These are phyloP conservation scores for Vitis rotundifolia DNA, from an alignment of 164 flowering plant genomes.

Conservation along the genomic window DNA sequence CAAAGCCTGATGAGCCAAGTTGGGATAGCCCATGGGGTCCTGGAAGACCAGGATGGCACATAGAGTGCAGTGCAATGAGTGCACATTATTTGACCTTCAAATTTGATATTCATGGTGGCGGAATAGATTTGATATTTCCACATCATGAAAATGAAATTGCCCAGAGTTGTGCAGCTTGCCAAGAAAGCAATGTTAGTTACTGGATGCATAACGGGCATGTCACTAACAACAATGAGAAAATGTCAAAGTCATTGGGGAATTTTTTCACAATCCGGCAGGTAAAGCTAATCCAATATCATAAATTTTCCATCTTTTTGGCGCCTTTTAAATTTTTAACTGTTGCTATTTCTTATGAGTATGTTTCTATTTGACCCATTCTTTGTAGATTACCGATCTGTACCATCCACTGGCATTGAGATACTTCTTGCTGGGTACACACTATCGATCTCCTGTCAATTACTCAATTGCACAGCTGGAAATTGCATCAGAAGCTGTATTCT, in stretches of 20 bases:
- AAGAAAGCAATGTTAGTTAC: conserved; percentile 59
- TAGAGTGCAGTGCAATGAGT: conserved; percentile 99
- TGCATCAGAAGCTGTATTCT: conserved; percentile 76
- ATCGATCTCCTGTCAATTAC: conserved; percentile 84
- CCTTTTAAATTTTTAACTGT: not conserved
- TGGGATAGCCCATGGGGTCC: conserved; percentile 99
- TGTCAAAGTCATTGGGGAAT: conserved; percentile 90
- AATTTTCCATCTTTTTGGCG: not conserved
- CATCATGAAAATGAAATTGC: conserved; percentile 98
- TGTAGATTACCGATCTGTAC: conserved; percentile 65
- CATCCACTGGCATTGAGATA: conserved; percentile 91
- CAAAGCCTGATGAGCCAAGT: conserved; percentile 84
- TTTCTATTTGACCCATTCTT: not conserved
- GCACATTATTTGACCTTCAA: conserved; percentile 60
- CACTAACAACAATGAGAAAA: conserved; percentile 78
- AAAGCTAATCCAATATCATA: conserved; percentile 8
- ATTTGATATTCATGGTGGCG: conserved; percentile 98
- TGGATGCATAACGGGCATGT: conserved; percentile 98
- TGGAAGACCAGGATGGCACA: conserved; percentile 99
- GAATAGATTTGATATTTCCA: conserved; percentile 88
- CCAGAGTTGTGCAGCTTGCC: conserved; percentile 87
- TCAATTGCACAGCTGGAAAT: conserved; percentile 61
- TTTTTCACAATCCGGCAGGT: conserved; percentile 92
- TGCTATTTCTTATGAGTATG: not conserved
- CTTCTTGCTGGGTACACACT: conserved; percentile 83